These are phyloP conservation scores for Silene conica DNA, from an alignment of 148 eudicot genomes.

Conservation along the genomic window DNA sequence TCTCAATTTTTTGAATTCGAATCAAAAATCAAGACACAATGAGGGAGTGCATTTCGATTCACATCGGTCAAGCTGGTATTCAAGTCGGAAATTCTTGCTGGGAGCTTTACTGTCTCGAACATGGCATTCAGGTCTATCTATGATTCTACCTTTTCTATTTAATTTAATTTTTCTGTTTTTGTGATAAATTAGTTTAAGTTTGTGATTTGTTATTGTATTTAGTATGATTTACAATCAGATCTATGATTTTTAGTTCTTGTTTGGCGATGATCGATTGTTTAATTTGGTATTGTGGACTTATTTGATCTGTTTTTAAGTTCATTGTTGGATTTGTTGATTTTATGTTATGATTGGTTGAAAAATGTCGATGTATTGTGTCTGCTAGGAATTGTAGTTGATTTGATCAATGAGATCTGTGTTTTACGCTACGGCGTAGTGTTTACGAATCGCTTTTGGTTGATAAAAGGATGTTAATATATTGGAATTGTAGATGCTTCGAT, in stretches of 20 bases:
- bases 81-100: slow-evolving; percentile 25
- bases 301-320: neutral
- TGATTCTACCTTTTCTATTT: neutral
- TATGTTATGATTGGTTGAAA: neutral
- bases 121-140: slow-evolving; percentile 24
- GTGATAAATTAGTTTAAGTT: neutral
- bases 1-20: neutral
- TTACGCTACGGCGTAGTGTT: neutral
- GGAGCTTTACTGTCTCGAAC: slow-evolving; percentile 31
- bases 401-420: neutral
- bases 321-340: neutral
- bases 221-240: neutral
- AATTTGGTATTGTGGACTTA: neutral
- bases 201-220: neutral
- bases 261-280: neutral
- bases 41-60: slow-evolving; percentile 30
- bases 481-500: too few relatives aligned
- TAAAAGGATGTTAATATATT: too few relatives aligned
- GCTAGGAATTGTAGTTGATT: neutral
- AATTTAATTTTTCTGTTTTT: neutral
- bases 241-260: neutral
- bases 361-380: neutral
- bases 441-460: too few relatives aligned
- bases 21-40: neutral
- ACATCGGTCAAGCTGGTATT: slow-evolving; percentile 26